Conservation (phyloP, 305 asterid genomes). For the Coffea humblotiana region DNA sequence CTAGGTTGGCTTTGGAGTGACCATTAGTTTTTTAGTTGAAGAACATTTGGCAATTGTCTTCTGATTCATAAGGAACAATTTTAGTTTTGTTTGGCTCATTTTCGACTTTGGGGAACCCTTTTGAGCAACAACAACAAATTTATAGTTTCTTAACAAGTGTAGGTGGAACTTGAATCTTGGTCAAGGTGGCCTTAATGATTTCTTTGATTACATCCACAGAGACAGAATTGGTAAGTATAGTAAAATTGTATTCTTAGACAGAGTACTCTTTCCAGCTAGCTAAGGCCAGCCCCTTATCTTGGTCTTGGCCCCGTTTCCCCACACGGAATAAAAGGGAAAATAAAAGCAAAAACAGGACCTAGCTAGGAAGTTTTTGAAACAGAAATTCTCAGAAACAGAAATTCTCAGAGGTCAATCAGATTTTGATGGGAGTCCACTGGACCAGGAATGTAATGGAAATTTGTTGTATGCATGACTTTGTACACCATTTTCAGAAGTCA, state of each 20-base stretch:
- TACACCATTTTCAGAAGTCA: background rate
- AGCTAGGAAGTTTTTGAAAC: background rate
- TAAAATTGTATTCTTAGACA: background rate
- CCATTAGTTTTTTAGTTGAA: background rate
- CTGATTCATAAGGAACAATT: background rate
- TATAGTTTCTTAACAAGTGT: background rate
- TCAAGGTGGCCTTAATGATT: background rate
- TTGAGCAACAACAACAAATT: background rate
- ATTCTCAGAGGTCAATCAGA: background rate
- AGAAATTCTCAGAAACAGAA: background rate
- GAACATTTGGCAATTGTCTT: background rate
- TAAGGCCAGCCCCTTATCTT: too few relatives aligned
- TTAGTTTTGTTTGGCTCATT: background rate
- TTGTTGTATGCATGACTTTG: background rate
- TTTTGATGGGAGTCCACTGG: background rate
- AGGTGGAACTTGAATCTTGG: background rate
- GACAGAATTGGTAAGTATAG: background rate
- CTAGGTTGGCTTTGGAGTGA: constrained; percentile 2
- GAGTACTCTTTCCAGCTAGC: background rate
- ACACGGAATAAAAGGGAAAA: background rate
- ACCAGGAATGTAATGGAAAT: background rate
- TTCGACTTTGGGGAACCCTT: background rate
- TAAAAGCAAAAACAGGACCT: background rate
- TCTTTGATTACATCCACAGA: background rate
- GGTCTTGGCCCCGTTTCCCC: background rate